These are phyloP conservation scores for Amanita pallidorosea DNA, from an alignment of 768 basidiomycete species.

Conservation along the genomic window DNA sequence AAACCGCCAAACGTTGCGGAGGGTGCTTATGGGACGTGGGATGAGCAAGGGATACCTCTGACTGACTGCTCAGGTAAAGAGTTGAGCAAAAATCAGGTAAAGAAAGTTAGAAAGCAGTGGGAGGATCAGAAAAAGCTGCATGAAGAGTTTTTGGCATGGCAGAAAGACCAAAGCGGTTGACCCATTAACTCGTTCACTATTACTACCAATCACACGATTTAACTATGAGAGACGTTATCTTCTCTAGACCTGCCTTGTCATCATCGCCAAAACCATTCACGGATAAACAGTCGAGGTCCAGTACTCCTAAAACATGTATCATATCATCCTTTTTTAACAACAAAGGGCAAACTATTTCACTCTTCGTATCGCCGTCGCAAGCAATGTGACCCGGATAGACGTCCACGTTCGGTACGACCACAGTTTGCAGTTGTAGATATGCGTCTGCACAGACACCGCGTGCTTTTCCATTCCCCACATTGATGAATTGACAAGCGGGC, in stretches of 20 bases:
- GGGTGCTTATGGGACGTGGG: conserved; percentile 74
- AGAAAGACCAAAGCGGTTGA: conserved; percentile 17
- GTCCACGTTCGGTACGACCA: conserved; percentile 73
- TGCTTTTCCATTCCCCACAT: conserved; percentile 36
- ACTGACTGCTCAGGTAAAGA: conserved; percentile 82
- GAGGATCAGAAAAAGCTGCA: conserved; percentile 68
- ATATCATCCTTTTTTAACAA: conserved; percentile 24
- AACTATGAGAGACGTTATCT: conserved; percentile 57
- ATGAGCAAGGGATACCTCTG: conserved; percentile 67
- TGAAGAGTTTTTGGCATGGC: conserved; percentile 57
- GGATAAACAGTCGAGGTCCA: conserved; percentile 82
- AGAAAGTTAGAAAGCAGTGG: conserved; percentile 72
- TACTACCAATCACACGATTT: conserved; percentile 55
- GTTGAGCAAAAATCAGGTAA: conserved; percentile 68
- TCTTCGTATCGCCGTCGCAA: conserved; percentile 84
- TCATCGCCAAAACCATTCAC: conserved; percentile 63
- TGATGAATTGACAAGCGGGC: conserved; percentile 84
- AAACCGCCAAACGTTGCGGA: conserved; percentile 68
- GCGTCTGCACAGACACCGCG: conserved; percentile 86
- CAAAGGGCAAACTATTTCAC: conserved; percentile 84
- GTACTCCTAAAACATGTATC: conserved; percentile 37
- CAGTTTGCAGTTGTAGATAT: conserved; percentile 41
- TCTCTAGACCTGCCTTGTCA: conserved; percentile 69
- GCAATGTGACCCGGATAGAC: conserved; percentile 88
- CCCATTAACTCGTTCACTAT: conserved; percentile 2